These are phyloP conservation scores for Fusarium lateritium DNA, from an alignment of 2,329 filamentous ascomycete genomes.

Conservation along the genomic window DNA sequence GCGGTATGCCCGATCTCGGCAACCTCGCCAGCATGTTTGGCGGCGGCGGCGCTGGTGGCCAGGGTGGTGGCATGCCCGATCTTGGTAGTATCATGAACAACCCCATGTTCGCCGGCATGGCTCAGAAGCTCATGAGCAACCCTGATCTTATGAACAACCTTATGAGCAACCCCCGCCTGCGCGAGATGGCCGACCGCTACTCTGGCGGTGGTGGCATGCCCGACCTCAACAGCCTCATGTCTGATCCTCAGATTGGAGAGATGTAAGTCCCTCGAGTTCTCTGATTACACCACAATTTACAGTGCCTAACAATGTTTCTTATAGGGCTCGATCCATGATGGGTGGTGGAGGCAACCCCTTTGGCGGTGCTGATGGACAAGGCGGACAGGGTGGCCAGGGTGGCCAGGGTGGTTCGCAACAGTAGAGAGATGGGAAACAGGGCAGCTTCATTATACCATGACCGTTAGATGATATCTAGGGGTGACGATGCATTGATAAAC, in stretches of 20 bases:
- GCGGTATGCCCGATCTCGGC: conserved; percentile 77
- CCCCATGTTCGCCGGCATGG: conserved; percentile 98
- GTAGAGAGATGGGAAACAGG: conserved; percentile 35
- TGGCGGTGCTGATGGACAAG: conserved; percentile 46
- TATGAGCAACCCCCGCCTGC: conserved; percentile 92
- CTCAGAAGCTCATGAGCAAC: conserved; percentile 97
- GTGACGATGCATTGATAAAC: conserved; percentile 44
- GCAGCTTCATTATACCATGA: conserved; percentile 44
- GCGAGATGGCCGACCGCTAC: conserved; percentile 89
- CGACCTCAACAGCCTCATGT: conserved; percentile 88
- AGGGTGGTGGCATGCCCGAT: conserved; percentile 88
- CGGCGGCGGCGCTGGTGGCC: conserved; percentile 71
- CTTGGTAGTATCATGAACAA: conserved; percentile 92
- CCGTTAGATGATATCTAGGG: conserved; percentile 22
- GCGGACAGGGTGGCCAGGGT: conserved; percentile 8
- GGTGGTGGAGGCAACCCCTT: conserved; percentile 52
- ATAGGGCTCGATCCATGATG: conserved; percentile 64
- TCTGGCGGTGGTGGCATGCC: conserved; percentile 87
- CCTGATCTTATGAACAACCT: conserved; percentile 91
- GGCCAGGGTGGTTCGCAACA: conserved; percentile 48
- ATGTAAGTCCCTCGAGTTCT: conserved; percentile 75
- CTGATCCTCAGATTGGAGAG: conserved; percentile 90
- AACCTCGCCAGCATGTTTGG: conserved; percentile 81
- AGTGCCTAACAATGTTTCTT: conserved; percentile 7
- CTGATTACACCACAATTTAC: background rate